Percentiles rank a stretch among this genome's conserved stretches.
Conservation (phyloP, 768 basidiomycete genomes). For the Agaricus sinodeliciosus region DNA sequence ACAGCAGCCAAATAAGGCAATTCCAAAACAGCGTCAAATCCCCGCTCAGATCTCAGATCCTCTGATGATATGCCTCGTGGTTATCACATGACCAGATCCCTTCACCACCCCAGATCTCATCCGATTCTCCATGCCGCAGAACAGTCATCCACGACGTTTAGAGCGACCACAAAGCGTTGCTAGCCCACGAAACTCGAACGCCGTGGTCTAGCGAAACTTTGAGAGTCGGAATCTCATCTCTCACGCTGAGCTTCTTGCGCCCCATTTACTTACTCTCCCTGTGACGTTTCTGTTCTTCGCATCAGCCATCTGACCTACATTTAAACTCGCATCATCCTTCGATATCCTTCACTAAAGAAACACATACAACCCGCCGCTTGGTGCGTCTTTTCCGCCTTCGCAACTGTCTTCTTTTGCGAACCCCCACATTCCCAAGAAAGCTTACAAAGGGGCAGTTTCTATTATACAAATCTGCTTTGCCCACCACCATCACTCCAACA, state of each 20-base stretch:
- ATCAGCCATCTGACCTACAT: slow-evolving; percentile 7
- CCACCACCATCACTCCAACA: not conserved
- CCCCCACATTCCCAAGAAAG: not conserved
- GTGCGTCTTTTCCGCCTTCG: no score
- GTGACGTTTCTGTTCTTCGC: slow-evolving; percentile 5
- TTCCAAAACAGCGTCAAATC: slow-evolving; percentile 8
- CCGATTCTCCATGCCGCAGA: not conserved
- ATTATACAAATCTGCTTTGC: not conserved
- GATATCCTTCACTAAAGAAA: not conserved
- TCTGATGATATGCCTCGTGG: slow-evolving; percentile 4
- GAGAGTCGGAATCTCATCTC: not conserved
- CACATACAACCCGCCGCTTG: no score
- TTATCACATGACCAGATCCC: slow-evolving; percentile 3
- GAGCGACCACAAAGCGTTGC: no score
- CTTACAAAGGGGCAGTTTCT: not conserved
- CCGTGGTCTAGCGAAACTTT: not conserved
- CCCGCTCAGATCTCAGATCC: slow-evolving; percentile 9
- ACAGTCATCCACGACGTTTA: not conserved
- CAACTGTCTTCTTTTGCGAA: no score
- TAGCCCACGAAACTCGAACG: no score
- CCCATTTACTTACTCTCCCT: slow-evolving; percentile 1
- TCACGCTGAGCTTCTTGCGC: slow-evolving; percentile 6
- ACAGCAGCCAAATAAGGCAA: slow-evolving; percentile 5
- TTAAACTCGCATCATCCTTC: not conserved
- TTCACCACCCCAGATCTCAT: slow-evolving; percentile 3